These are phyloP conservation scores for Colletotrichum neosansevieriae DNA, from an alignment of 2,329 filamentous ascomycete genomes.

Conservation along the genomic window DNA sequence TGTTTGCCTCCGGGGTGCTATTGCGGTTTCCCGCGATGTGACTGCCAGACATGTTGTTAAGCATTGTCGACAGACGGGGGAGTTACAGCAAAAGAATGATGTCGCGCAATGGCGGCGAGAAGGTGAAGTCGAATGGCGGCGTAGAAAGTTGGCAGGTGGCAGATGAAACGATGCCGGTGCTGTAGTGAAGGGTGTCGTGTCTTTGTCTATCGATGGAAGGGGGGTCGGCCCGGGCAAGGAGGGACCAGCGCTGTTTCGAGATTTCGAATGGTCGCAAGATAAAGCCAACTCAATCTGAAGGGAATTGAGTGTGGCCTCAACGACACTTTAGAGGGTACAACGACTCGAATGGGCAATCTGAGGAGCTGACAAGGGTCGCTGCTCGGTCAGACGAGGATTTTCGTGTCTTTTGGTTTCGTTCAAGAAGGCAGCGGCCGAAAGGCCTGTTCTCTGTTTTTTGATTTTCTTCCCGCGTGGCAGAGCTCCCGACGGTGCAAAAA, in stretches of 20 bases:
- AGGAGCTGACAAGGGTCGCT: neutral
- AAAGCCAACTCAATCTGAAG: constrained; percentile 16
- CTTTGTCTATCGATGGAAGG: constrained; percentile 36
- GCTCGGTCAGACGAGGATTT: neutral
- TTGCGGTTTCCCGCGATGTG: constrained; percentile 87
- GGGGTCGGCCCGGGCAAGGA: constrained; percentile 37
- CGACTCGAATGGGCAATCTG: neutral
- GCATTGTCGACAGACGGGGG: constrained; percentile 52
- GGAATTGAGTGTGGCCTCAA: neutral
- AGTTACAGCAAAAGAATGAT: constrained; percentile 21
- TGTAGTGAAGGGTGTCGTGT: constrained; percentile 37
- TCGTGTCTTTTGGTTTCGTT: constrained; percentile 10
- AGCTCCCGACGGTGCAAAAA: constrained; percentile 23
- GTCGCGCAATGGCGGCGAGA: constrained; percentile 14
- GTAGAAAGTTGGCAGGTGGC: constrained; percentile 17
- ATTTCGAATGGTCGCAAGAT: constrained; percentile 28
- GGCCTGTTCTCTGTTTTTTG: constrained; percentile 25
- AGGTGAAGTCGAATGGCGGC: constrained; percentile 32
- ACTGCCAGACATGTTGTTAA: constrained; percentile 76
- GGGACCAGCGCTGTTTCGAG: constrained; percentile 39
- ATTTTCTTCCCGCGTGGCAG: neutral
- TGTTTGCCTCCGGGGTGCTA: constrained; percentile 93
- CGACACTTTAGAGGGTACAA: neutral
- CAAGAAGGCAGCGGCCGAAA: constrained; percentile 10
- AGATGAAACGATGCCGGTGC: constrained; percentile 39